A percentile compares a stretch with the other conserved stretches of the same genome.
Conservation (phyloP, 2,329 filamentous ascomycete genomes). For the Colletotrichum cuscutae region DNA sequence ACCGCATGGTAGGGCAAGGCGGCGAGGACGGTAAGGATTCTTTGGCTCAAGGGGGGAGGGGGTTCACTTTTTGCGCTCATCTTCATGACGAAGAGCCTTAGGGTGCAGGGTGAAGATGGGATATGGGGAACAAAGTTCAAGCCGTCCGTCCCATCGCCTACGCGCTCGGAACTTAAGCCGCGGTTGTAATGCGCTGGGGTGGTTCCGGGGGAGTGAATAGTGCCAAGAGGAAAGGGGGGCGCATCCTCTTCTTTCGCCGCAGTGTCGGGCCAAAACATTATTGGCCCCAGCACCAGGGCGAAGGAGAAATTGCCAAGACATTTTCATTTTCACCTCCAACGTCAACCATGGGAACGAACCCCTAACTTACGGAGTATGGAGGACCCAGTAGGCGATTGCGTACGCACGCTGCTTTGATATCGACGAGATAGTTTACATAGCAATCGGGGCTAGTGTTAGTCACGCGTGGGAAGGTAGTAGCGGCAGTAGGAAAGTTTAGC, state of each 20-base stretch:
- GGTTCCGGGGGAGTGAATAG: background rate
- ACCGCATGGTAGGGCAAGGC: background rate
- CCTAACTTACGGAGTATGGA: background rate
- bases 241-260: background rate
- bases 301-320: background rate
- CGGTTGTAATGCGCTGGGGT: background rate
- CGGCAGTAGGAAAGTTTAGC: background rate
- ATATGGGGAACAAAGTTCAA: background rate
- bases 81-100: background rate
- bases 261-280: background rate
- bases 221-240: background rate
- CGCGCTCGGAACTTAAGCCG: background rate
- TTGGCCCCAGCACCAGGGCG: background rate
- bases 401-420: background rate
- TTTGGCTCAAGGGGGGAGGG: background rate
- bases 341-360: background rate
- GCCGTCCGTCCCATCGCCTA: background rate
- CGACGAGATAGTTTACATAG: background rate
- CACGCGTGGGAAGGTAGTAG: background rate
- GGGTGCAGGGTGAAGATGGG: background rate
- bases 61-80: background rate
- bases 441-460: background rate
- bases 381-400: background rate
- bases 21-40: background rate
- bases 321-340: background rate